Conservation (phyloP, 2,329 filamentous ascomycete species). For the Xylariaceae sp. region DNA sequence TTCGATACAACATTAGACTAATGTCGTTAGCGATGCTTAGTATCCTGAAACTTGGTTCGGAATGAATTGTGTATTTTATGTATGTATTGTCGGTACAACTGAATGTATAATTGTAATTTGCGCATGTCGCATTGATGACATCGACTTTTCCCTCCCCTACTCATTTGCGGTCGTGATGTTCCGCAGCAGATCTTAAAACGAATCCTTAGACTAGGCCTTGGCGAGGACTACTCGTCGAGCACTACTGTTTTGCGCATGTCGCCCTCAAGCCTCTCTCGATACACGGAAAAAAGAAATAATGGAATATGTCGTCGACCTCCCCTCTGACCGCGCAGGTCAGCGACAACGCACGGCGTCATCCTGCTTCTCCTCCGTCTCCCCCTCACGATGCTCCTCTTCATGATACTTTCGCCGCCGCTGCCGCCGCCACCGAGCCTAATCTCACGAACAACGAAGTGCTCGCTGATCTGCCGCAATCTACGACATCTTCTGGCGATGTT, state of each 20-base stretch:
- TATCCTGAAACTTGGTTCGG: no score
- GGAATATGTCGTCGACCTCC: conserved; percentile 39
- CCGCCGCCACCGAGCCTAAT: conserved; percentile 5
- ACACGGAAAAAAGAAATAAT: conserved; percentile 27
- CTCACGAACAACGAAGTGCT: conserved; percentile 1
- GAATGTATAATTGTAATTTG: no score
- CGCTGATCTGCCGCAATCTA: conserved; percentile 9
- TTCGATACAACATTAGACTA: no score
- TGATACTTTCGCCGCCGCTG: conserved; percentile 6
- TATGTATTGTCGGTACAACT: no score
- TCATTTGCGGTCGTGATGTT: no score
- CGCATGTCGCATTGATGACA: no score
- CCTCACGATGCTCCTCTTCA: conserved; percentile 6
- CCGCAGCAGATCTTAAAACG: no score
- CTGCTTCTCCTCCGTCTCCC: conserved; percentile 2
- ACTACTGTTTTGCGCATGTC: not conserved
- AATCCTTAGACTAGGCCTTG: no score
- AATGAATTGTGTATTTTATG: no score
- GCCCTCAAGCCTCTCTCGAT: not conserved
- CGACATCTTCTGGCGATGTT: conserved; percentile 11
- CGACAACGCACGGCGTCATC: conserved; percentile 27
- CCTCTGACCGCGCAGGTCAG: conserved; percentile 30
- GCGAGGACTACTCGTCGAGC: no score
- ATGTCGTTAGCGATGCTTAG: no score
- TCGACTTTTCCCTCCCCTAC: no score